These are phyloP conservation scores for Arthrobotrys sinensis DNA, from an alignment of 2,329 filamentous ascomycete genomes.

Conservation along the genomic window DNA sequence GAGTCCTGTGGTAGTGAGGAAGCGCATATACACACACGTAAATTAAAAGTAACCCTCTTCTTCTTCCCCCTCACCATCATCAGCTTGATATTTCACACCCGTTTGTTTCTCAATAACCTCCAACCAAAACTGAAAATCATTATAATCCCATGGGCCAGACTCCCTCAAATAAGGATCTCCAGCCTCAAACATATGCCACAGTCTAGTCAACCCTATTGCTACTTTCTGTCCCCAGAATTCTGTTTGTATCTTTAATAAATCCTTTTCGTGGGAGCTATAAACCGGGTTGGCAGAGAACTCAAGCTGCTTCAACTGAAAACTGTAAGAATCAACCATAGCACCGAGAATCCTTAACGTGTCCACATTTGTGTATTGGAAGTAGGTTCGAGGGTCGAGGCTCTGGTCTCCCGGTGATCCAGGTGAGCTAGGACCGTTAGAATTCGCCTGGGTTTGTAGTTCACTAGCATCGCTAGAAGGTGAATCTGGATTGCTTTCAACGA, in stretches of 20 bases:
- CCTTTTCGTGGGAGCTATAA: slow-evolving; percentile 26
- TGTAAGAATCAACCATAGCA: slow-evolving; percentile 29
- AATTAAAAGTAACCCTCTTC: not conserved
- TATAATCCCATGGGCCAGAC: slow-evolving; percentile 8
- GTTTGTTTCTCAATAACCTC: not conserved
- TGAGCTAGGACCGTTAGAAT: not conserved
- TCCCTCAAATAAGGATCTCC: slow-evolving; percentile 28
- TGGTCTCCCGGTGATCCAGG: not conserved
- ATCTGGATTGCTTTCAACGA: not conserved
- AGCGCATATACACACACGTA: no score
- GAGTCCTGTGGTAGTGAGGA: no score
- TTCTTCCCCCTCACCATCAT: not conserved
- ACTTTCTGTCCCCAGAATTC: slow-evolving; percentile 19
- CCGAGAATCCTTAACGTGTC: not conserved
- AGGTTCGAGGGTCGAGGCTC: slow-evolving; percentile 6
- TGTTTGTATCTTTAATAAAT: slow-evolving; percentile 4
- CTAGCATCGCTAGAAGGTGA: not conserved
- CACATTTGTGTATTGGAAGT: slow-evolving; percentile 33
- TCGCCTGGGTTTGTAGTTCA: slow-evolving; percentile 3
- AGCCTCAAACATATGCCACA: slow-evolving; percentile 5
- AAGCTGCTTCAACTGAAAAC: slow-evolving; percentile 29
- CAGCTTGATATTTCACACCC: slow-evolving; percentile 2
- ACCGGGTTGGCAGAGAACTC: not conserved
- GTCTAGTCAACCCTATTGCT: not conserved
- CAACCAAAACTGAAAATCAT: slow-evolving; percentile 5